These are phyloP conservation scores for Fonsecaea monophora DNA, from an alignment of 2,329 filamentous ascomycete genomes.

Conservation along the genomic window DNA sequence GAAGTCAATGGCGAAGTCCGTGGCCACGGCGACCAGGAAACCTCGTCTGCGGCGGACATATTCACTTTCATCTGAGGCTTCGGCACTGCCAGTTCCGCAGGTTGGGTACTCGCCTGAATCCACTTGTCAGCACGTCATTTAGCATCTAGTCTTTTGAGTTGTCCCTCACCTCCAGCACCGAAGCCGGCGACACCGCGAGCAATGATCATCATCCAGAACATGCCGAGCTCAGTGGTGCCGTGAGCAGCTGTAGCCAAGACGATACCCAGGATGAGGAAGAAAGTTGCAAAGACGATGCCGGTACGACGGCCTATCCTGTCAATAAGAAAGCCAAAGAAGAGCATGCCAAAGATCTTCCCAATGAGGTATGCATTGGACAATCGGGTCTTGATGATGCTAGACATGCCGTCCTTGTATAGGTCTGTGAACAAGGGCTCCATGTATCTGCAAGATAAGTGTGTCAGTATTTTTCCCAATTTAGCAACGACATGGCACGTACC, in stretches of 20 bases:
- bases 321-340: conserved; percentile 60
- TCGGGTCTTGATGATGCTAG: conserved; percentile 54
- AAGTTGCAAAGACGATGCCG: conserved; percentile 56
- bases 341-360: conserved; percentile 64
- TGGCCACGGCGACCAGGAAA: conserved; percentile 82
- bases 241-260: conserved; percentile 56
- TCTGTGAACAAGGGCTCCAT: conserved; percentile 48
- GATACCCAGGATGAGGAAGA: conserved; percentile 57
- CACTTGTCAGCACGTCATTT: conserved; percentile 42
- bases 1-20: conserved; percentile 83
- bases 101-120: conserved; percentile 48
- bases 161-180: conserved; percentile 50
- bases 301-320: conserved; percentile 59
- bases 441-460: conserved; percentile 40
- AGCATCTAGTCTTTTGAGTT: conserved; percentile 27
- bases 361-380: conserved; percentile 64
- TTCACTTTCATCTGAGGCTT: conserved; percentile 82
- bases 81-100: conserved; percentile 81
- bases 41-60: conserved; percentile 81
- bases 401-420: conserved; percentile 46
- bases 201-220: conserved; percentile 67
- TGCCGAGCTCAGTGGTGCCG: conserved; percentile 49
- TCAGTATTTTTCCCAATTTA: background rate
- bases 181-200: conserved; percentile 75
- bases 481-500: conserved; percentile 18